Conservation (phyloP, 192 early-diverging fungal species). For the Obelidium mucronatum region DNA sequence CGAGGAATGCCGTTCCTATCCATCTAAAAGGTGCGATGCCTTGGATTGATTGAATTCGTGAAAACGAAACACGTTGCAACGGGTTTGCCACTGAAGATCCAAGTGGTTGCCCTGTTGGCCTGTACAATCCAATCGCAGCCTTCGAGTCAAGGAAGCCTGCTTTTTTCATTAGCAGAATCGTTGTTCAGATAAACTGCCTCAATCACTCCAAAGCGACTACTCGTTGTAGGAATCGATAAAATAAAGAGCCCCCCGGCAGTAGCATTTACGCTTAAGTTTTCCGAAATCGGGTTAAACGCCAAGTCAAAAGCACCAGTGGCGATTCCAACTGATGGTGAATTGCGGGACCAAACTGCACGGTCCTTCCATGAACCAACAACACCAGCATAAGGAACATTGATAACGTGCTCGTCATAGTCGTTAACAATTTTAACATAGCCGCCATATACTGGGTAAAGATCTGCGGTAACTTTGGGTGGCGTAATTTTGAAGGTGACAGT, state of each 20-base stretch:
- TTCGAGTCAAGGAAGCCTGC: not conserved
- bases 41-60: not conserved
- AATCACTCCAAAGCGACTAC: not conserved
- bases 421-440: not conserved
- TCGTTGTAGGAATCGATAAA: not conserved
- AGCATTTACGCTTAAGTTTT: not conserved
- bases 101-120: not conserved
- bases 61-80: conserved; percentile 6
- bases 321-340: conserved; percentile 6
- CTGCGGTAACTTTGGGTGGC: not conserved
- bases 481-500: not conserved
- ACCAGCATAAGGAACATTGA: conserved; percentile 18
- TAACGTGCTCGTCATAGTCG: not conserved
- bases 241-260: not conserved
- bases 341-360: conserved; percentile 13
- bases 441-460: not conserved
- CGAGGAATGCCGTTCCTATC: not conserved
- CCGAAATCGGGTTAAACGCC: not conserved
- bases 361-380: conserved; percentile 7
- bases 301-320: not conserved
- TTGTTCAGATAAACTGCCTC: not conserved
- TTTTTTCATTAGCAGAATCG: not conserved
- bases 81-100: no score
- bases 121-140: not conserved
- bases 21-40: not conserved